phyloP scores from a whole-genome alignment of 139 green algal species.

The Asterochloris sp. region DNA sequence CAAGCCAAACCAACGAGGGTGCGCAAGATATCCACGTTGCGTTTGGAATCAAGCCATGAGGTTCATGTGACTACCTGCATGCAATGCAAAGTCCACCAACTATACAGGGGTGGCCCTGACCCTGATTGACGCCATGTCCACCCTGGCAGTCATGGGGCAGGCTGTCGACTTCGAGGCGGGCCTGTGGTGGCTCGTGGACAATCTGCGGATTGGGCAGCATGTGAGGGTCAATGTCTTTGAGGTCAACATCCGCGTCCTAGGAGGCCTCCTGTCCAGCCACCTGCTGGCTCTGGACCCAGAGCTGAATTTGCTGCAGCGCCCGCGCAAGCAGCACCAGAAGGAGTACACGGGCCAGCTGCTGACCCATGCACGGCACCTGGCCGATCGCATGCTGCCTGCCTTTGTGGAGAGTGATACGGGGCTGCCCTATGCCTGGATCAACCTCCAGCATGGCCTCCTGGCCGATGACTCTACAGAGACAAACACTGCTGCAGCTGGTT shows the following conservation, averaged over 20 bases:
- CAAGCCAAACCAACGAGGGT: too few relatives aligned
- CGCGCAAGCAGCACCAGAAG: background rate
- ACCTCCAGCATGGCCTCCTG: conserved; percentile 12
- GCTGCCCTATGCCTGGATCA: conserved; percentile 23
- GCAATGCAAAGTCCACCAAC: background rate
- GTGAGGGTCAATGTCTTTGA: conserved; percentile 58
- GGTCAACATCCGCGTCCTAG: conserved; percentile 62
- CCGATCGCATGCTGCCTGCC: conserved; percentile 68
- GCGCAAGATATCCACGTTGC: too few relatives aligned
- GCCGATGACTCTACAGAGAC: conserved; percentile 1
- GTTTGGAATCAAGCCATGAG: too few relatives aligned
- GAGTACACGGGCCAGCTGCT: conserved; percentile 64
- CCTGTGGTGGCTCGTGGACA: conserved; percentile 6
- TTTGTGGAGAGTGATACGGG: conserved; percentile 39
- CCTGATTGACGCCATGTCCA: conserved; percentile 21
- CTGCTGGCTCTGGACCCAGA: conserved; percentile 22
- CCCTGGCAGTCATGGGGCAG: conserved; percentile 20
- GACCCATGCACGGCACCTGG: conserved; percentile 53
- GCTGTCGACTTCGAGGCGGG: conserved; percentile 9
- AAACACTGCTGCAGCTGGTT: conserved; percentile 21
- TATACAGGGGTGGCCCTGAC: conserved; percentile 22
- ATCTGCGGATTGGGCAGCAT: conserved; percentile 61
- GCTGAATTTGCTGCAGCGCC: conserved; percentile 4
- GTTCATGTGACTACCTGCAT: too few relatives aligned
- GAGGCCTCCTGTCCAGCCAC: conserved; percentile 54